A percentile compares a stretch with the other conserved stretches of the same genome.
phyloP scores from a whole-genome alignment of 2,329 filamentous ascomycete species.

The Pseudocercospora musae region DNA sequence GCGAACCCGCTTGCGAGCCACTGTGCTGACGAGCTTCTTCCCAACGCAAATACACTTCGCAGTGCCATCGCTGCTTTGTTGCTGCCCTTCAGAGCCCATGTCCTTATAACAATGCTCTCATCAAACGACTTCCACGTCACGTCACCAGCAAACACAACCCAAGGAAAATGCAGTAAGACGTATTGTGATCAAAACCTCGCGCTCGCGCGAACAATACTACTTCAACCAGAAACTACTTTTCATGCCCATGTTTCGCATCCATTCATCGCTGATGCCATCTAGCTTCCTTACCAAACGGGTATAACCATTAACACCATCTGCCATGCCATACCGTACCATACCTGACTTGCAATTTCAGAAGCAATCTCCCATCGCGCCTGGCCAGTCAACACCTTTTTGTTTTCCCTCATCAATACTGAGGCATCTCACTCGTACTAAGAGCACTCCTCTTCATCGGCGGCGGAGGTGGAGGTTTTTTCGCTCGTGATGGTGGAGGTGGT shows the following conservation, averaged over 20 bases:
- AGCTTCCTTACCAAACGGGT: not conserved
- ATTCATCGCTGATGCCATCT: constrained; percentile 3
- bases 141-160: too few relatives aligned
- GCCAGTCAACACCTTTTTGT: not conserved
- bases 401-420: constrained; percentile 23
- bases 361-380: not conserved
- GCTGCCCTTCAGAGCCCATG: too few relatives aligned
- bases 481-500: constrained; percentile 54
- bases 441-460: constrained; percentile 61
- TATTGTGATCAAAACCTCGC: not conserved
- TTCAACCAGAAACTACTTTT: not conserved
- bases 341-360: not conserved
- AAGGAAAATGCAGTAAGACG: too few relatives aligned
- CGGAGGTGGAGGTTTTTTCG: constrained; percentile 61
- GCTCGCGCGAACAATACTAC: not conserved
- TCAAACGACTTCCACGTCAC: too few relatives aligned
- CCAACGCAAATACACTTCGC: too few relatives aligned
- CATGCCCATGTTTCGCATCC: not conserved
- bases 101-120: too few relatives aligned
- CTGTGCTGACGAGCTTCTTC: not conserved
- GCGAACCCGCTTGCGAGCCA: not conserved
- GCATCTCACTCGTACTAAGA: constrained; percentile 41
- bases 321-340: not conserved
- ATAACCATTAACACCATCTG: not conserved
- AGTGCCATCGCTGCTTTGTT: too few relatives aligned